A percentile compares a stretch with the other conserved stretches of the same genome.
These are phyloP conservation scores for Scedosporium dehoogii DNA, from an alignment of 2,329 filamentous ascomycete species.

Conservation along the genomic window DNA sequence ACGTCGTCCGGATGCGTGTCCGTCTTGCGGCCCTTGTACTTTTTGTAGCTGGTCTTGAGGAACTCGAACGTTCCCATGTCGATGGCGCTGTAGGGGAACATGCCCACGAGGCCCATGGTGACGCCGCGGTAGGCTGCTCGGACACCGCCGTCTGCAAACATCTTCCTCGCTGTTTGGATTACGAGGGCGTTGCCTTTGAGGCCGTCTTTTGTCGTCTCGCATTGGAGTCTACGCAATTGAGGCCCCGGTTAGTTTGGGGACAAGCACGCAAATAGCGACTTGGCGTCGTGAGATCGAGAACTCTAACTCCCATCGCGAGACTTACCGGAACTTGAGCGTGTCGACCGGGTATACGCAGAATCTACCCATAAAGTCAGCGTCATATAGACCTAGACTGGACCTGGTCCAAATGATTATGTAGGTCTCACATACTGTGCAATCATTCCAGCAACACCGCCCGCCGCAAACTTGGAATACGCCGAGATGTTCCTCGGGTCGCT, in stretches of 20 bases:
- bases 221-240: slow-evolving; percentile 65
- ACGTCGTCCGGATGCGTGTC: slow-evolving; percentile 78
- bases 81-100: slow-evolving; percentile 97
- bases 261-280: slow-evolving; percentile 11
- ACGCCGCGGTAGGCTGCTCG: slow-evolving; percentile 81
- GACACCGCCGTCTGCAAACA: slow-evolving; percentile 69
- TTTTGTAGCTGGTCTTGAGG: slow-evolving; percentile 65
- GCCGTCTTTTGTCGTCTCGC: slow-evolving; percentile 81
- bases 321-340: slow-evolving; percentile 59
- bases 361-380: slow-evolving; percentile 28
- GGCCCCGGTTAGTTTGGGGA: slow-evolving; percentile 8
- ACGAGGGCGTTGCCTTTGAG: slow-evolving; percentile 76
- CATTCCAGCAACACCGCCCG: slow-evolving; percentile 87
- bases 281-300: not conserved
- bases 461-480: slow-evolving; percentile 78
- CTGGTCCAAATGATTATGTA: not conserved
- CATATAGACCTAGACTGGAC: not conserved
- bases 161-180: slow-evolving; percentile 71
- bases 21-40: slow-evolving; percentile 56
- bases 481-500: slow-evolving; percentile 70
- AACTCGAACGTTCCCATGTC: slow-evolving; percentile 94
- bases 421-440: slow-evolving; percentile 63
- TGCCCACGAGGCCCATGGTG: slow-evolving; percentile 86
- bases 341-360: slow-evolving; percentile 93
- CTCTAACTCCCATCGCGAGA: not conserved